Evolutionary conservation across 768 basidiomycete genomes (phyloP), one percentile per base, ranked within the genome.

Genomic region (Mycena filopes): DNA sequence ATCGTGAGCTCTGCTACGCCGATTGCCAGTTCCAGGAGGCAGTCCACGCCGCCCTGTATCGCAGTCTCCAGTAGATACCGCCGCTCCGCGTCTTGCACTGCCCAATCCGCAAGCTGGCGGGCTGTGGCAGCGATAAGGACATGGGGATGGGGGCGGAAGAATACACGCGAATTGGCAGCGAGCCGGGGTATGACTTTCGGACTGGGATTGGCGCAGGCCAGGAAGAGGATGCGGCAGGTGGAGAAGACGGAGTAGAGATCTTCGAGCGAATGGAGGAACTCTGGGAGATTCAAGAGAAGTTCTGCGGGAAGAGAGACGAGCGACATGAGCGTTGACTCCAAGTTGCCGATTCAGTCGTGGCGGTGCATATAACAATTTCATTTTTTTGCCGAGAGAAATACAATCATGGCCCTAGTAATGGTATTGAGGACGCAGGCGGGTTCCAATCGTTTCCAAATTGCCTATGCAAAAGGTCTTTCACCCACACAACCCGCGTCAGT

Each of bases 401-500:
- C n/a, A n/a, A n/a, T n/a, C n/a, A n/a, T n/a, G n/a, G n/a, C n/a
- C n/a, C n/a, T n/a, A n/a, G 7, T 33, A 33, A 33, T 12, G 7
- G 31, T 33, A 60, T 60, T 9, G 62, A 51, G 4, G 62, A 46
- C 29, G 46, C 48, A 13, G 63, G 56, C 20, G 63, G 56, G 7
- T 18, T 25, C 63, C 63, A 65, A 48, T 59, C 43, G 8, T 31
- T 38, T 36, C 63, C 63, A 31, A 65, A 65, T 46, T 65, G 63
- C 13, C 63, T n/a, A 18, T 58, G 63, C 18, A 78, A 54, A 26
- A 76, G 68, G 8, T 70, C 70, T 53, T 67, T 62, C 49, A 75
- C 65, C 31, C 56, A 59, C 45, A 77, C 49, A 9, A 74, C 68
- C 28, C 74, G 63, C 31, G 74, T 76, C 41, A 70, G 54, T 46